Conservation (phyloP, 2,329 filamentous ascomycete genomes). For the Fusarium liriodendri region DNA sequence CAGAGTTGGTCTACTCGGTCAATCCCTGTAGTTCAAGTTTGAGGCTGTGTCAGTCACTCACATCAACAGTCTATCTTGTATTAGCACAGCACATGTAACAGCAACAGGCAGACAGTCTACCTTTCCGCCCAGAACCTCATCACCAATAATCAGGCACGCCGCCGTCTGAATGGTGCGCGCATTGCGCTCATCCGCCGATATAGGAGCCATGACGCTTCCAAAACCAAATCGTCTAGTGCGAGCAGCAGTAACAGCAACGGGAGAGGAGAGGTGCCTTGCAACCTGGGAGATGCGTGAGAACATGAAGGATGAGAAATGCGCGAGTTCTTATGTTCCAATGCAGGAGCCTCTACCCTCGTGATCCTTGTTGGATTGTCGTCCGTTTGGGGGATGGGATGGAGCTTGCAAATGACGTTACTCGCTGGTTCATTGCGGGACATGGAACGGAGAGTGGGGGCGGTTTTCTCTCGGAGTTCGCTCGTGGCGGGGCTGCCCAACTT, state of each 20-base stretch:
- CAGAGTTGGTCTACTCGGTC: conserved; percentile 67
- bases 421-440: conserved; percentile 21
- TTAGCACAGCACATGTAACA: conserved; percentile 2
- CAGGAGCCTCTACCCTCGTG: conserved; percentile 8
- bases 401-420: conserved; percentile 35
- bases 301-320: conserved; percentile 62
- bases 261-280: conserved; percentile 71
- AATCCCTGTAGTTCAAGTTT: background rate
- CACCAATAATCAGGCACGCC: conserved; percentile 94
- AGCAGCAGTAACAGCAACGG: conserved; percentile 36
- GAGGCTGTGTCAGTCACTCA: conserved; percentile 41
- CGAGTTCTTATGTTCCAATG: conserved; percentile 1
- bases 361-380: conserved; percentile 22
- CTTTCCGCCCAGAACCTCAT: conserved; percentile 96
- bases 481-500: conserved; percentile 31
- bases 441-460: conserved; percentile 22
- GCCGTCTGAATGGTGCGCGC: conserved; percentile 85
- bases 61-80: conserved; percentile 51
- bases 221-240: conserved; percentile 50
- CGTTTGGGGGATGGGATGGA: conserved; percentile 6
- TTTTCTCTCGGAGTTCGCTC: conserved; percentile 10
- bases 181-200: conserved; percentile 64
- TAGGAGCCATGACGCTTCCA: conserved; percentile 53
- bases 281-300: conserved; percentile 80
- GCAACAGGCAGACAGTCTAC: conserved; percentile 55